Conservation (phyloP, 805 yeast genomes). For the Blastobotrys muscicola region DNA sequence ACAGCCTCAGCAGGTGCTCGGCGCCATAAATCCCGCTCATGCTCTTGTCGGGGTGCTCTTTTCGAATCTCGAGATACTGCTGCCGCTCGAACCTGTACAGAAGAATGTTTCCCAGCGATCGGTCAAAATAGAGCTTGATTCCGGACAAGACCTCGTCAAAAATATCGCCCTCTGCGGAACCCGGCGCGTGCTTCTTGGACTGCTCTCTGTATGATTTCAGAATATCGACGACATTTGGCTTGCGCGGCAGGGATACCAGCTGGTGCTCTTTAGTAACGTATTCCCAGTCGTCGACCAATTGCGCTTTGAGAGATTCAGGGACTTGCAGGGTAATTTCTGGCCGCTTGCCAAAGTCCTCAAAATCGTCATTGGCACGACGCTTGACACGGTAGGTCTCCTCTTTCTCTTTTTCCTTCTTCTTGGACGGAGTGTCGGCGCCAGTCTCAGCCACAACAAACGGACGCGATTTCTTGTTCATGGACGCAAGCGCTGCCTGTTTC, state of each 20-base stretch:
- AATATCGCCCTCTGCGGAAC: slow-evolving; percentile 38
- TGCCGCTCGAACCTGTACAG: slow-evolving; percentile 70
- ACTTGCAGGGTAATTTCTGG: slow-evolving; percentile 48
- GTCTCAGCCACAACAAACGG: slow-evolving; percentile 7
- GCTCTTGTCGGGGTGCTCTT: slow-evolving; percentile 28
- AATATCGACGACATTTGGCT: slow-evolving; percentile 43
- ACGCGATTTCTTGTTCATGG: slow-evolving; percentile 14
- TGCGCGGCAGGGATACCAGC: slow-evolving; percentile 55
- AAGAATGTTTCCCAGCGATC: slow-evolving; percentile 56
- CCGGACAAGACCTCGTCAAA: slow-evolving; percentile 65
- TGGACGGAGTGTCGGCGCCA: background rate
- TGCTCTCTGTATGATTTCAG: slow-evolving; percentile 41
- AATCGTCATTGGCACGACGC: slow-evolving; percentile 3
- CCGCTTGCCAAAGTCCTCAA: slow-evolving; percentile 25
- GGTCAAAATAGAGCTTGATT: slow-evolving; percentile 61
- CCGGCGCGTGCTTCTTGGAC: slow-evolving; percentile 11
- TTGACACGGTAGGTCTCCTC: slow-evolving; percentile 2
- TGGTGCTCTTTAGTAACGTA: slow-evolving; percentile 70
- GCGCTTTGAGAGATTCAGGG: slow-evolving; percentile 56
- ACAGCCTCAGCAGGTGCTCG: slow-evolving; percentile 70
- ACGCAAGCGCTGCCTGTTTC: slow-evolving; percentile 37
- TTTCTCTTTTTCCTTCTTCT: slow-evolving; percentile 9
- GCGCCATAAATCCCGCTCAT: slow-evolving; percentile 57
- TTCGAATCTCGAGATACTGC: slow-evolving; percentile 49
- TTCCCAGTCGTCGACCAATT: slow-evolving; percentile 92